These are phyloP conservation scores for Tetrahymena borealis DNA, from an alignment of 73 alveolate species.

Conservation along the genomic window DNA sequence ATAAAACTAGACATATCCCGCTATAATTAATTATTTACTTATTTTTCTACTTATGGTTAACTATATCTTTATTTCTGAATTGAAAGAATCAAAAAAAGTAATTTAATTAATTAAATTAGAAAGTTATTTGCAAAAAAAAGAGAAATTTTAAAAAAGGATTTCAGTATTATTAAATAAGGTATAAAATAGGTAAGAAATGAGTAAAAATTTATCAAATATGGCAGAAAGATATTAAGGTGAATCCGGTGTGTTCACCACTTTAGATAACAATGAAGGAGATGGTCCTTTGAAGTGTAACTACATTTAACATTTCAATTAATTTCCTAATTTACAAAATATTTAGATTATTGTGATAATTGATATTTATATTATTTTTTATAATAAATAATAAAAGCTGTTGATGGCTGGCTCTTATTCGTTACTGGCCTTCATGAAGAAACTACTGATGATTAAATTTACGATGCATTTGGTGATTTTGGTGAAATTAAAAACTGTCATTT, in stretches of 20 bases:
- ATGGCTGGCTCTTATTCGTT: constrained; percentile 65
- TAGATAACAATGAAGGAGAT: constrained; percentile 35
- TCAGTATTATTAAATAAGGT: background rate
- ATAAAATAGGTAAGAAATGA: background rate
- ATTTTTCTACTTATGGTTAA: background rate
- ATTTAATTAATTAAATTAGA: background rate
- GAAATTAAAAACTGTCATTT: constrained; percentile 68
- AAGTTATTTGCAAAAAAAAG: background rate
- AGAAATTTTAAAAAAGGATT: background rate
- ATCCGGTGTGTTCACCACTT: constrained; percentile 17
- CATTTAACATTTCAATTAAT: background rate
- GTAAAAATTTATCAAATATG: background rate
- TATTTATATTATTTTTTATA: background rate
- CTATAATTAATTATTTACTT: background rate
- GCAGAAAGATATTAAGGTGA: constrained; percentile 40
- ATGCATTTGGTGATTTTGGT: constrained; percentile 71
- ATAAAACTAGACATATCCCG: background rate
- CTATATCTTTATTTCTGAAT: background rate
- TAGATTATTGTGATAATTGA: too few species aligned
- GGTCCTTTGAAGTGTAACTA: constrained; percentile 36
- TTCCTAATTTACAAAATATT: too few species aligned
- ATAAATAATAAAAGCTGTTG: constrained; percentile 46
- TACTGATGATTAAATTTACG: constrained; percentile 74
- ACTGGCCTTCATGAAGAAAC: constrained; percentile 81
- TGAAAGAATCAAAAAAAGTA: background rate